Base-by-base conservation (phyloP, 495 filamentous ascomycete species). In the Annulohypoxylon nitens region DNA sequence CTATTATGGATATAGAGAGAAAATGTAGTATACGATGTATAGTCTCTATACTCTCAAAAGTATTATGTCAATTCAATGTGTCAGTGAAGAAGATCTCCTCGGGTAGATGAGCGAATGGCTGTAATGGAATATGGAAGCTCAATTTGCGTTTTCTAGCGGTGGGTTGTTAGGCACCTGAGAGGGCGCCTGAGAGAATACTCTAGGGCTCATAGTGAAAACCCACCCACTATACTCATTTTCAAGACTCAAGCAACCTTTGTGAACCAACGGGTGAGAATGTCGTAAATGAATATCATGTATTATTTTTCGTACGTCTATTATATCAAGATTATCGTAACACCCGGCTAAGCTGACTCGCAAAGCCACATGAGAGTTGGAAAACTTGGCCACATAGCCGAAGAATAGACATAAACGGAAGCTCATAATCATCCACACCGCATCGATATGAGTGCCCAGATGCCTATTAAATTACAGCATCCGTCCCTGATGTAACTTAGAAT, bases 311-410 rank as follows among this genome's bases (percentile, higher is more conserved):
- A 47, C 18, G 43, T 33, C 30, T 26, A 54, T 54, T 54, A 54
- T 33, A 26, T 14, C 26, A 30, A 54, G 50, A 30, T 54, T 33
- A 23, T 33, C 23, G 50, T 54, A 4, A 54, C 20, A 26, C 50
- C 50, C 26, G 26, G 50, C 20, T 54, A 54, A 54, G 50, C 23
- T 54, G 50, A 54, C 50, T 54, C 50, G 50, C 30, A 33, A 26
- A 33, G n/a, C 26, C 20, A 12, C 20, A 5, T 20, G 10, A 33
- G 23, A 54, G 50, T 54, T 54, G 50, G 50, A 33, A 26, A 26
- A 54, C 50, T 54, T 54, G 50, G 50, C 26, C 50, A 54, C 23
- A 11, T 12, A 54, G 30, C 26, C 50, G 50, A 54, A 11, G 3
- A 6, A 12, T 20, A 20, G 43, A 18, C n/a, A n/a, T 20, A 20